phyloP scores from a whole-genome alignment of 139 green algal species.

The Microglena sp. region DNA sequence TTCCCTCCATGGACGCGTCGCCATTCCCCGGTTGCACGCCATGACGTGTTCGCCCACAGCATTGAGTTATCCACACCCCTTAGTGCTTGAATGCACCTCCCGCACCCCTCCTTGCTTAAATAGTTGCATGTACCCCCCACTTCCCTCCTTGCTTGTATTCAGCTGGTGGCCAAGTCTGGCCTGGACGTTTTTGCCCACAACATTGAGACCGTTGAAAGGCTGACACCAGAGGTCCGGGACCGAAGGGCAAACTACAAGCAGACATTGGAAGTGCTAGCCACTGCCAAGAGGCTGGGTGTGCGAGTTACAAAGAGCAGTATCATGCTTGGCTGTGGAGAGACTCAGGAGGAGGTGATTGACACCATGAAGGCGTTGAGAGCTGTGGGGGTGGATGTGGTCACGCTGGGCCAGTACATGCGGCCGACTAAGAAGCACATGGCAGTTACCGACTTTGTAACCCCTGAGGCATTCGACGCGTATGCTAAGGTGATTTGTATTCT shows the following conservation, averaged over 20 bases:
- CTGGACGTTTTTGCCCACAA: conserved; percentile 99
- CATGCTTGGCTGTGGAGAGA: conserved; percentile 97
- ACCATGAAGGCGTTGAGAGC: conserved; percentile 29
- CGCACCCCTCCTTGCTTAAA: no score
- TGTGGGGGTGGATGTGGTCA: conserved; percentile 89
- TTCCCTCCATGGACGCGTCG: no score
- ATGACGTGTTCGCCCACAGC: no score
- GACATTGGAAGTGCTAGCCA: conserved; percentile 64
- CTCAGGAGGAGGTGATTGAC: conserved; percentile 57
- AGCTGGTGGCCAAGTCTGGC: conserved; percentile 68
- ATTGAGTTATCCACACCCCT: no score
- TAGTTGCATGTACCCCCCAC: no score
- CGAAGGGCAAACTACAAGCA: conserved; percentile 85
- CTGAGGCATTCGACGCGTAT: conserved; percentile 86
- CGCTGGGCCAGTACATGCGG: conserved; percentile 98
- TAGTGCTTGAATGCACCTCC: no score
- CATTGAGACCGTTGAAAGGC: conserved; percentile 86
- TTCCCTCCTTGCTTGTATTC: no score
- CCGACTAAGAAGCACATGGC: conserved; percentile 95
- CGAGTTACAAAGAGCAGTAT: conserved; percentile 92
- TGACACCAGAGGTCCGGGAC: conserved; percentile 74
- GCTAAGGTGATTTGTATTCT: background rate
- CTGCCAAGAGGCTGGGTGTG: conserved; percentile 67
- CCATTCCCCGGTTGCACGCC: no score
- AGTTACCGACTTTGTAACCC: conserved; percentile 95